Conservation (phyloP, 108 stramenopile genomes). For the Cyclotella kingstonii region DNA sequence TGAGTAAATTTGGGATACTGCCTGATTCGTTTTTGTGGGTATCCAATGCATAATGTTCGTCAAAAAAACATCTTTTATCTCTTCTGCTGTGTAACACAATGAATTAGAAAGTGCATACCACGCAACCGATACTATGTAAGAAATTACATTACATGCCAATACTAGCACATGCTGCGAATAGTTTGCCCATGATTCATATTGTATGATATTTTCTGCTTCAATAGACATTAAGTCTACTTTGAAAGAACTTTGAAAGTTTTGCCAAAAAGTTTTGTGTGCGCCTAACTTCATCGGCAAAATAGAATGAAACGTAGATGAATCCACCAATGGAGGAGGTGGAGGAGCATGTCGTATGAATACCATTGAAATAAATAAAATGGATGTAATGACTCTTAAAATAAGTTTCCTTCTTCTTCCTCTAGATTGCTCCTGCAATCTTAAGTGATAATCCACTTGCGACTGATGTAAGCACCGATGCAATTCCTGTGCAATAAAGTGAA, state of each 20-base stretch:
- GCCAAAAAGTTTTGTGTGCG: too few species aligned
- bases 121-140: constrained; percentile 12
- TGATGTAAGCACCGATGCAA: not conserved
- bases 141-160: constrained; percentile 2
- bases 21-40: not conserved
- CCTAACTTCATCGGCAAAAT: too few species aligned
- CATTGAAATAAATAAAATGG: not conserved
- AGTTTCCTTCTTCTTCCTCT: constrained; percentile 1
- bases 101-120: constrained; percentile 40
- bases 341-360: constrained; percentile 32
- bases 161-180: constrained; percentile 21
- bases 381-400: not conserved
- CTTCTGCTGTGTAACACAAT: constrained; percentile 19
- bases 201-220: not conserved
- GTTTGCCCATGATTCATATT: constrained; percentile 28
- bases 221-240: not conserved
- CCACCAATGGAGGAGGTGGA: constrained; percentile 31
- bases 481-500: not conserved
- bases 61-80: constrained; percentile 12
- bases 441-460: not conserved
- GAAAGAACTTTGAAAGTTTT: not conserved
- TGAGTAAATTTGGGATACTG: not conserved
- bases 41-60: not conserved
- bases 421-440: not conserved
- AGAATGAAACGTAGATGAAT: not conserved